Evolutionary conservation across 164 flowering plant genomes (phyloP).

Genomic region (Aristolochia fimbriata): DNA sequence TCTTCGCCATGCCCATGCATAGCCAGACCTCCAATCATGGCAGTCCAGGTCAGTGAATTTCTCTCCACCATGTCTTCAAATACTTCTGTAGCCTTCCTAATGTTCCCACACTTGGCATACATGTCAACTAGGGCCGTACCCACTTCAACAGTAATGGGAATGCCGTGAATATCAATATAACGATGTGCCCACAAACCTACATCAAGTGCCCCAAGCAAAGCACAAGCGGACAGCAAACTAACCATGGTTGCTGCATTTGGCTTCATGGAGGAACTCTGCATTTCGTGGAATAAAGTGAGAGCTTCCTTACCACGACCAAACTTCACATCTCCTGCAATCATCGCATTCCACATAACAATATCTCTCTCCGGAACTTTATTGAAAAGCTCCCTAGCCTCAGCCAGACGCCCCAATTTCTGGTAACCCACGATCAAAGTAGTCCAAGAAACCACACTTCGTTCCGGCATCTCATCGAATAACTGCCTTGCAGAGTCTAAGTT

Average conservation of each 20-base stretch:
- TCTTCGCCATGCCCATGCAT: conserved; percentile 43
- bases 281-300: conserved; percentile 46
- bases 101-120: conserved; percentile 76
- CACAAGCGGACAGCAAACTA: conserved; percentile 48
- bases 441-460: conserved; percentile 45
- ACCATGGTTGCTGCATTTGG: conserved; percentile 63
- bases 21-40: conserved; percentile 61
- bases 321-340: conserved; percentile 55
- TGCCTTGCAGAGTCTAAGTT: conserved; percentile 29
- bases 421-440: conserved; percentile 57
- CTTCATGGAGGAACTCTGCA: conserved; percentile 32
- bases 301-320: conserved; percentile 46
- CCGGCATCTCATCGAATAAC: conserved; percentile 42
- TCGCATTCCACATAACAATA: conserved; percentile 64
- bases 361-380: conserved; percentile 53
- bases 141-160: conserved; percentile 34
- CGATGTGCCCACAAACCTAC: conserved; percentile 58
- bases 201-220: conserved; percentile 63
- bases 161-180: conserved; percentile 35
- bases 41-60: conserved; percentile 61
- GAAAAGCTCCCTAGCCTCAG: conserved; percentile 35
- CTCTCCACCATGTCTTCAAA: conserved; percentile 37
- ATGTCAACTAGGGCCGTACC: conserved; percentile 69
- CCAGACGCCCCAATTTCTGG: conserved; percentile 34
- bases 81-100: conserved; percentile 38